Base-by-base conservation (phyloP, 2,329 filamentous ascomycete genomes). In the Ophiocordyceps camponoti-rufipedis region DNA sequence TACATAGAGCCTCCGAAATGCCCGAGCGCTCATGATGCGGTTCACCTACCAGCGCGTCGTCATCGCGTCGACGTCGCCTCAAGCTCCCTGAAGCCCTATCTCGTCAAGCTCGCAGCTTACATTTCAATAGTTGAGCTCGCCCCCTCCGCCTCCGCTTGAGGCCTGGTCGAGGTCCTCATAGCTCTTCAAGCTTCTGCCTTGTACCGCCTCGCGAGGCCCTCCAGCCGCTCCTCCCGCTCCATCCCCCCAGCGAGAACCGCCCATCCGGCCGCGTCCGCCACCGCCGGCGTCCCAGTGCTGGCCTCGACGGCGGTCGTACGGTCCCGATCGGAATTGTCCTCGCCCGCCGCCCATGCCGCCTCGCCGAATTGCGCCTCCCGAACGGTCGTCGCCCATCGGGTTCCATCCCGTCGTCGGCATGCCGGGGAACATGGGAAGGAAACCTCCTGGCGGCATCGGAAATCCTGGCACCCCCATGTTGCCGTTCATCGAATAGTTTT, bases 91-190 rank as follows among this genome's bases (percentile, higher is more conserved):
- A 23, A 23, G 23, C 23, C 23, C 23, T 23, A 3, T 23, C 23
- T 23, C 5, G 3, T 23, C 23, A 5, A 23, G 23, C 5, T 3
- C 23, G 23, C 23, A 23, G 23, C 31, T 10, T 8, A 5, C n/a
- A 6, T 5, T 7, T 45, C 18, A 96, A 59, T 96, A 96, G 63
- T 96, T 93, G 56, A 96, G 68, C 65, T 95, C 67, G 65, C 94
- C 89, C 28, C 85, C 83, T 39, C 81, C 78, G 39, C 81, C 85
- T 33, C 75, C 71, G 13, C 80, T 77, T 35, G 78, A 78, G 47
- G 82, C 81, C 42, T 93, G 89, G 65, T 98, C 91, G 23, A 98
- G 69, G 59, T 98, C 91, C 62, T 98, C 93, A 59, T 98, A 98
- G 61, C 86, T 95, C 72, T 94, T 94, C 52, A 98, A 67, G 49